Base-by-base conservation (phyloP, 108 stramenopile species). In the Cyclotella kingstonii region DNA sequence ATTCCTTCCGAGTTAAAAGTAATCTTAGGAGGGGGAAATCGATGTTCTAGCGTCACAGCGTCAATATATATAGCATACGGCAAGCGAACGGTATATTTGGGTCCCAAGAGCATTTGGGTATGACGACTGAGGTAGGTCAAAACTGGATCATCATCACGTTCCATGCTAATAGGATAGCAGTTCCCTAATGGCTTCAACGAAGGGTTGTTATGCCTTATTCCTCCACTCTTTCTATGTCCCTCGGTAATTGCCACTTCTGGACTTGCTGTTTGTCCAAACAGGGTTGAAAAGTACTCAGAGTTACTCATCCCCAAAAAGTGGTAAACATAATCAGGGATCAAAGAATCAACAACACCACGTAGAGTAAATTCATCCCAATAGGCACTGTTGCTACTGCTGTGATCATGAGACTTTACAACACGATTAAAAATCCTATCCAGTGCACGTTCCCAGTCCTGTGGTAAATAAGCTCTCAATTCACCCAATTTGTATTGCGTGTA, bases 401-500 rank as follows among this genome's bases (percentile, higher is more conserved):
- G 2, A 36, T 26, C 38, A 36, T 25, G 26, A 0, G 47, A 19
- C 14, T 22, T 2, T 26, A 46, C 38, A 35, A 51, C 21, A 58
- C n/a, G 18, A 23, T 21, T 54, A 36, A 21, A 54, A 6, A 35
- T 26, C 53, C 35, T 38, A 34, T 64, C 63, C 9, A 87, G 34
- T 1, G 63, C 30, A n/a, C 73, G 48, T 52, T 87, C 84, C 87
- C 84, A 89, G 56, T 85, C 87, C 47, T 89, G 64, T 23, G 87
- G 87, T 54, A 89, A 71, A 41, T 72, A 86, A 9, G 70, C 70
- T 28, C 77, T 54, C 68, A 83, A 70, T 0, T 25, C 11, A 1
- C 57, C 50, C 4, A 73, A 27, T 53, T 52, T 31, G 53, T 42
- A 70, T 30, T 35, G 11, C 1, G 60, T 49, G 28, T 71, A 71